Evolutionary conservation across 2,329 filamentous ascomycete species (phyloP).

Genomic region (Leptosphaerulina australis): DNA sequence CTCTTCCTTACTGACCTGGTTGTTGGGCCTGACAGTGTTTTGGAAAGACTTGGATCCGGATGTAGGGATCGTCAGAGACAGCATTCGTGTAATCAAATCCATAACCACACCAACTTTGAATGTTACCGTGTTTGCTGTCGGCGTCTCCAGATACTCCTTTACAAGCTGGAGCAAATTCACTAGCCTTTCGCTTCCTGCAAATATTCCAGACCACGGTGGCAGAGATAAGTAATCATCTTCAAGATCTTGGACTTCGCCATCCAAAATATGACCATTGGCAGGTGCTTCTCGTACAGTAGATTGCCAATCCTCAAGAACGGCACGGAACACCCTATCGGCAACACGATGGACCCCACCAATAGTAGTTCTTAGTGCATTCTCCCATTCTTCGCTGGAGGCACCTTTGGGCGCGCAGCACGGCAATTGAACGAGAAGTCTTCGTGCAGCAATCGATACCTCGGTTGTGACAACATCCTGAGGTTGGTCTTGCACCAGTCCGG

Average conservation of each 20-base stretch:
- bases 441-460: conserved; percentile 63
- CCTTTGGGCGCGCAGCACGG: conserved; percentile 84
- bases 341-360: conserved; percentile 71
- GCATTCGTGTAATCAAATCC: conserved; percentile 72
- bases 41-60: conserved; percentile 49
- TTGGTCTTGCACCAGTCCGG: conserved; percentile 29
- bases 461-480: conserved; percentile 51
- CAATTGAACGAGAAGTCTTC: conserved; percentile 71
- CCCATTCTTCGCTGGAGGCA: conserved; percentile 78
- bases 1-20: conserved; percentile 78
- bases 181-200: conserved; percentile 73
- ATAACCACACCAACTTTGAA: conserved; percentile 71
- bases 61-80: conserved; percentile 65
- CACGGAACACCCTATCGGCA: conserved; percentile 77
- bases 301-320: conserved; percentile 82
- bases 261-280: conserved; percentile 37
- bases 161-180: conserved; percentile 69
- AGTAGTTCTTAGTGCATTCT: conserved; percentile 65
- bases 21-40: conserved; percentile 64
- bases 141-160: conserved; percentile 64
- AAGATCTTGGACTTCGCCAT: conserved; percentile 47
- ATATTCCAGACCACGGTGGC: conserved; percentile 75
- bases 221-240: conserved; percentile 58
- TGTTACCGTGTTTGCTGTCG: conserved; percentile 69
- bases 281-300: conserved; percentile 58